Evolutionary conservation across 371 early-diverging fungal species (phyloP), one percentile per base, ranked within the genome.

Genomic region (Rhizopus delemar): DNA sequence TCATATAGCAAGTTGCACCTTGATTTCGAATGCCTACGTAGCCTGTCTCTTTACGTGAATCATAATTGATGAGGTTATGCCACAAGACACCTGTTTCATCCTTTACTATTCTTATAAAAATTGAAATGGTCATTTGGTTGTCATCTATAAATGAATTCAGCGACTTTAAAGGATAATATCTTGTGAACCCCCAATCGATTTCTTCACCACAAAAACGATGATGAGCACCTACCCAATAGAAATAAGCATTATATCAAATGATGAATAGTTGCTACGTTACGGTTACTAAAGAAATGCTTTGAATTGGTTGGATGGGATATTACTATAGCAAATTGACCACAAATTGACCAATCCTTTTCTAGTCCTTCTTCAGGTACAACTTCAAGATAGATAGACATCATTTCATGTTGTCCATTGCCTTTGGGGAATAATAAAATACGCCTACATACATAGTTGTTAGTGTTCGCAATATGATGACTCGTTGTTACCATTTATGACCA

Each of bases 1-100:
- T 99, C 92, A 99, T 93, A 75, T 99, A 99, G 77, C 99, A 99
- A 0, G 99, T 99, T 2, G 99, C 99, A n/a, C 99, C 99, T 67
- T 99, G 96, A 77, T 99, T 99, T 57, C 87, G 86, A 60, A 99
- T 77, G 1, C 99, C 99, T 35, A 97, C 93, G 67, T 84, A 92
- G 11, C 98, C 98, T 16, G 97, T 96, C 69, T 89, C 85, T 56
- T 84, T 82, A 71, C 91, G 91, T 48, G 96, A 92, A 71, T 93
- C 92, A 62, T 88, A 93, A 69, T 94, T 86, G 57, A 81, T 71
- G 66, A 95, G 92, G 65, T 89, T 92, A 74, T 95, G 94, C 97
- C 97, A 98, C 41, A 98, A 80, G 5, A 91, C 91, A 35, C 97
- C 97, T 33, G 92, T 93, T 31, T 89, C 88, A 70, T 97, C 98